Percentiles rank a stretch among this genome's conserved stretches.
Evolutionary conservation across 768 basidiomycete species (phyloP).

Genomic region (Exidia glandulosa): DNA sequence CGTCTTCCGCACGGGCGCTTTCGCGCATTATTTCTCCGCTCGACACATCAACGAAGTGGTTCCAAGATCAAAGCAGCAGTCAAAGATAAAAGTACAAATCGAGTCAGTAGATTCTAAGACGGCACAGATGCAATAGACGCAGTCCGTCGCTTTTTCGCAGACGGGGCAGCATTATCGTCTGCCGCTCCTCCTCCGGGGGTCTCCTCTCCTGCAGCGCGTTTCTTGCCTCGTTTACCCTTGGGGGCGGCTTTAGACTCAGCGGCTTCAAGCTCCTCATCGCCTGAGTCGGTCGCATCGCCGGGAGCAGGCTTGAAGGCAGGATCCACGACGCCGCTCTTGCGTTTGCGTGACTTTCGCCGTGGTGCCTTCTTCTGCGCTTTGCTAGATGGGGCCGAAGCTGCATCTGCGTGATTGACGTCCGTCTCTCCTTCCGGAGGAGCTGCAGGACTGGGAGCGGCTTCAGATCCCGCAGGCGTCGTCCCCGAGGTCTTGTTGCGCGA

Average conservation of each 20-base stretch:
- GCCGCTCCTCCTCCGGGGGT: not conserved
- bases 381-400: not conserved
- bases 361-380: not conserved
- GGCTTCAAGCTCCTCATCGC: not conserved
- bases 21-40: too few relatives aligned
- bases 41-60: not conserved
- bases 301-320: not conserved
- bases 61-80: too few relatives aligned
- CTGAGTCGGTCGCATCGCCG: not conserved
- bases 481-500: not conserved
- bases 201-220: not conserved
- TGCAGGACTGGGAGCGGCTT: not conserved
- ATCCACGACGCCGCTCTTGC: not conserved
- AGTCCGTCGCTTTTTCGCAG: not conserved
- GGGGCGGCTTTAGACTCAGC: not conserved
- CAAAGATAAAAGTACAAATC: not conserved
- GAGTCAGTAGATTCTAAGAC: not conserved
- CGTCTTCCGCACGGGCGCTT: too few relatives aligned
- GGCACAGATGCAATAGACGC: not conserved
- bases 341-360: not conserved
- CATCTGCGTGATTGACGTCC: constrained; percentile 33
- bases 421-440: constrained; percentile 37
- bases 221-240: not conserved
- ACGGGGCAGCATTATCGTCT: not conserved
- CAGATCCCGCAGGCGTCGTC: not conserved